phyloP scores from a whole-genome alignment of 495 filamentous ascomycete species.

The Neurospora sp. region DNA sequence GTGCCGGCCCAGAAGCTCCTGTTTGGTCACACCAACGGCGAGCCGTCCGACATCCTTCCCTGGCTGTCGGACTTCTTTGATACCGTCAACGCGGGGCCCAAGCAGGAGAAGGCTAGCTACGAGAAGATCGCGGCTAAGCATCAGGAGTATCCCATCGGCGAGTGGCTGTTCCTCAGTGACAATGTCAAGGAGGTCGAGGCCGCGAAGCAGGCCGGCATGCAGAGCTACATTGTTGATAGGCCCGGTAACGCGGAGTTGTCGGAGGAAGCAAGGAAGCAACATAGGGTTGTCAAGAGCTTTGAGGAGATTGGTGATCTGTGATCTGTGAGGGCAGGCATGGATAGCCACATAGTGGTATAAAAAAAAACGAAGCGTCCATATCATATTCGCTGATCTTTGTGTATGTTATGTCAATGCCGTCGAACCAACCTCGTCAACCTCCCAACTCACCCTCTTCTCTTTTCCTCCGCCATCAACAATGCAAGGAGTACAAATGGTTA shows the following conservation, averaged over 20 bases:
- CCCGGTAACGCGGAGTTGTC: conserved; percentile 51
- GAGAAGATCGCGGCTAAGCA: conserved; percentile 40
- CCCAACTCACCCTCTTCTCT: neutral
- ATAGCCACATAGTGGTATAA: neutral
- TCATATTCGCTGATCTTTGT: neutral
- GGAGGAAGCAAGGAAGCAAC: conserved; percentile 29
- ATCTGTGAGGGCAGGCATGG: neutral
- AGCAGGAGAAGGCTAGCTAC: conserved; percentile 52
- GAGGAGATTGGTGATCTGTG: conserved; percentile 20
- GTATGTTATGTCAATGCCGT: neutral
- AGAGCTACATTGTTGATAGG: conserved; percentile 48
- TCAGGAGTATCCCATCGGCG: conserved; percentile 24
- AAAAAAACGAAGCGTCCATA: neutral
- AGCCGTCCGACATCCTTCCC: conserved; percentile 44
- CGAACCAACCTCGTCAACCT: neutral
- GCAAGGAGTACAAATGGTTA: neutral
- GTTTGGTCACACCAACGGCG: conserved; percentile 52
- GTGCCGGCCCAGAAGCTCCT: conserved; percentile 63
- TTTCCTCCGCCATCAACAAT: neutral
- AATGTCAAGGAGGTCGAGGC: conserved; percentile 60
- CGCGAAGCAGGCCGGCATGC: conserved; percentile 53
- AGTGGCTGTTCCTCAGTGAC: conserved; percentile 63
- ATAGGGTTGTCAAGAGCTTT: conserved; percentile 38
- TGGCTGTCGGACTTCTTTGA: conserved; percentile 55
- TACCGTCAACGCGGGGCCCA: conserved; percentile 63